Evolutionary conservation across 2,329 filamentous ascomycete genomes (phyloP).

Genomic region (Reticulascus tulasneorum): DNA sequence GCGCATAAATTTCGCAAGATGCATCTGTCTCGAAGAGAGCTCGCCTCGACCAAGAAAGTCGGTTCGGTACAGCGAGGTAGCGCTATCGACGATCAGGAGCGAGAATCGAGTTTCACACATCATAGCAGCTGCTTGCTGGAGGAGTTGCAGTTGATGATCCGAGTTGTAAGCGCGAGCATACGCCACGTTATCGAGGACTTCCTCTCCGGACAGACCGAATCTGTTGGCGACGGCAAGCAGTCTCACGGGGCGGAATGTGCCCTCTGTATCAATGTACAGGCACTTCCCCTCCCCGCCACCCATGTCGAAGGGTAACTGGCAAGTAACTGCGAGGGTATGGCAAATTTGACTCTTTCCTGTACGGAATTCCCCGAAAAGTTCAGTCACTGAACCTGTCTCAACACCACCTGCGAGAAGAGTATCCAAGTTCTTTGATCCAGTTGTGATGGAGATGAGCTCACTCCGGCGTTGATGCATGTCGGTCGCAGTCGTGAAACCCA

Average conservation of each 20-base stretch:
- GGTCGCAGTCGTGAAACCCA: slow-evolving; percentile 98
- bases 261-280: slow-evolving; percentile 96
- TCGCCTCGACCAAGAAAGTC: slow-evolving; percentile 97
- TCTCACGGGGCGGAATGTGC: slow-evolving; percentile 90
- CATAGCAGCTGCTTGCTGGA: slow-evolving; percentile 95
- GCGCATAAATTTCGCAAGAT: slow-evolving; percentile 85
- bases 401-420: slow-evolving; percentile 91
- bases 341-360: slow-evolving; percentile 99
- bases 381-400: slow-evolving; percentile 96
- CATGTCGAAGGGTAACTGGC: slow-evolving; percentile 97
- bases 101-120: slow-evolving; percentile 99
- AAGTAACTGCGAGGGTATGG: slow-evolving; percentile 96
- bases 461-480: slow-evolving; percentile 98
- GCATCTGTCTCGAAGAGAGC: slow-evolving; percentile 86
- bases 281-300: slow-evolving; percentile 98
- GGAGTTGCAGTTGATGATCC: slow-evolving; percentile 90
- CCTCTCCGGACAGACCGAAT: slow-evolving; percentile 91
- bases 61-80: slow-evolving; percentile 90
- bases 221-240: slow-evolving; percentile 88
- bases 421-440: slow-evolving; percentile 94
- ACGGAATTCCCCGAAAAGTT: slow-evolving; percentile 96
- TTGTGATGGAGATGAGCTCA: slow-evolving; percentile 96
- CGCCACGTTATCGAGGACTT: slow-evolving; percentile 96
- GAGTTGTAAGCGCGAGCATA: slow-evolving; percentile 98
- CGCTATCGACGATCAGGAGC: slow-evolving; percentile 90